A percentile compares a stretch with the other conserved stretches of the same genome.
These are phyloP conservation scores for Lachnellula subtilissima DNA, from an alignment of 2,329 filamentous ascomycete genomes.

Conservation along the genomic window DNA sequence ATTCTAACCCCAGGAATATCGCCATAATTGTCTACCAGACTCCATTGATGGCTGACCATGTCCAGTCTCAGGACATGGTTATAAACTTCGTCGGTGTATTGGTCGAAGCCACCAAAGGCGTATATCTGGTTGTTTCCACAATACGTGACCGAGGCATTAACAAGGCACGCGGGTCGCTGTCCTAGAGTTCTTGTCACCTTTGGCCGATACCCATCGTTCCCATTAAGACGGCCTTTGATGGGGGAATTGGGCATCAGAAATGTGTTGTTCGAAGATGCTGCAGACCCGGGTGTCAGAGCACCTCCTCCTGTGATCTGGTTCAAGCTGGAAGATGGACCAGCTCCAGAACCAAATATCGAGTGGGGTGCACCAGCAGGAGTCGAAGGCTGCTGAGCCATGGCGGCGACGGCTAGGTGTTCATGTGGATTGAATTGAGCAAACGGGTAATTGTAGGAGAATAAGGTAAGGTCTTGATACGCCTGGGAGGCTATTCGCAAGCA, in stretches of 20 bases:
- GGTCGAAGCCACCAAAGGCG: slow-evolving; percentile 96
- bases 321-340: slow-evolving; percentile 4
- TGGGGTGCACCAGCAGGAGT: slow-evolving; percentile 37
- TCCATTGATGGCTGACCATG: slow-evolving; percentile 86
- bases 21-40: slow-evolving; percentile 94
- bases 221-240: slow-evolving; percentile 54
- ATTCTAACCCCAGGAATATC: slow-evolving; percentile 96
- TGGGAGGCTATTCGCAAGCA: too few species aligned
- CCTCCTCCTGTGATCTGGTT: slow-evolving; percentile 17
- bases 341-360: slow-evolving; percentile 45
- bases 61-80: slow-evolving; percentile 93
- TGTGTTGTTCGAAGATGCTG: slow-evolving; percentile 64
- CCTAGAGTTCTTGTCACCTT: slow-evolving; percentile 75
- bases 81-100: slow-evolving; percentile 98
- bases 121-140: slow-evolving; percentile 97
- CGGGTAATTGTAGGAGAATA: background rate
- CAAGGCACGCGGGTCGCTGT: slow-evolving; percentile 84
- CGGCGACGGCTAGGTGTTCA: slow-evolving; percentile 21
- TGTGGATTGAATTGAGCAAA: slow-evolving; percentile 7
- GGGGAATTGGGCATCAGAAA: slow-evolving; percentile 91
- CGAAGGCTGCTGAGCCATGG: slow-evolving; percentile 41
- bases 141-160: slow-evolving; percentile 98
- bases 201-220: slow-evolving; percentile 73
- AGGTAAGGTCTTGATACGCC: background rate
- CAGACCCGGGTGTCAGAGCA: slow-evolving; percentile 41